Base-by-base conservation (phyloP, 116 monocot genomes). In the Papilionanthe hybrid region DNA sequence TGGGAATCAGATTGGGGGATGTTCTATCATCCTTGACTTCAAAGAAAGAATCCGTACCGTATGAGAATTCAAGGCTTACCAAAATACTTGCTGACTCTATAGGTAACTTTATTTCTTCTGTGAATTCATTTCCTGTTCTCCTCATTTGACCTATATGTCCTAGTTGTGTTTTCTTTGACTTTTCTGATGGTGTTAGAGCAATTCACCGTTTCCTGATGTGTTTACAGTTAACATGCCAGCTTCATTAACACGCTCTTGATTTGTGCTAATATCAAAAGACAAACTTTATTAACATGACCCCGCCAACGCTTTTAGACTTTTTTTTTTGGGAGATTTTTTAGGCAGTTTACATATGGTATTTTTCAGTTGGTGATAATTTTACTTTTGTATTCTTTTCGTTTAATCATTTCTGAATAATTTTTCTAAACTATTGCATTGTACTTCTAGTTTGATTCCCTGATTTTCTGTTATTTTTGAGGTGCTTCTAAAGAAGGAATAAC, bases 31-130 rank as follows among this genome's bases (percentile, higher is more conserved):
- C 93, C 63, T 86, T 98, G 88, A 90, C 90, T 60, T 87, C 93
- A 75, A 94, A 91, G 83, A 94, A 94, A 80, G 94, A 91, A 67
- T 67, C 47, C 49, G 81, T 93, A 23, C 94, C 93, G 57, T 93
- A 90, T 86, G 91, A 88, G 85, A 94, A 98, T 80, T 93, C 98
- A 78, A 90, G 77, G 73, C 82, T 98, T 13, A 98, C 95, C 66
- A 88, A 57, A 75, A 81, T 94, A 74, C 93, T 98, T 75, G 87
- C 91, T 20, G 98, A 98, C 53, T 93, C 94, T 49, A 55, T 98
- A 18, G 98, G 98, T 98, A 94, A 83, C 2, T 82, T 49, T 20
- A 48, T 49, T 0, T 75, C 45, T 48, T 49, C 75, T 4, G 1
- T 50, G 49, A 28, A 12, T 42, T 48, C 4, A 9, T 19, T 73